These are phyloP conservation scores for Kwoniella pini DNA, from an alignment of 768 basidiomycete species.

Conservation along the genomic window DNA sequence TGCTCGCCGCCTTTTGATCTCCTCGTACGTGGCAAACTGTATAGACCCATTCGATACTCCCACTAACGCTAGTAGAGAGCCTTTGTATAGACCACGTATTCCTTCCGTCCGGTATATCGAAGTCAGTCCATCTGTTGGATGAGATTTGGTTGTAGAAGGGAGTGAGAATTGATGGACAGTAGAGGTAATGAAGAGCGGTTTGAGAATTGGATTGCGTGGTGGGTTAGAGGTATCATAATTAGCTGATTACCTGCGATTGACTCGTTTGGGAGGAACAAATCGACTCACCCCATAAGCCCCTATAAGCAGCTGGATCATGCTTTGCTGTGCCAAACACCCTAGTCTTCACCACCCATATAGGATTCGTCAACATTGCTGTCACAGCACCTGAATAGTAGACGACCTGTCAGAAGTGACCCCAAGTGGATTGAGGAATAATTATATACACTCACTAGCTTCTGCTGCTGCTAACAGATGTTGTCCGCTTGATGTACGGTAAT, in stretches of 20 bases:
- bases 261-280: too few relatives aligned
- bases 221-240: too few relatives aligned
- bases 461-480: slow-evolving; percentile 87
- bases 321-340: slow-evolving; percentile 85
- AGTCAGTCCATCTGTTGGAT: slow-evolving; percentile 66
- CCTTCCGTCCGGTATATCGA: slow-evolving; percentile 75
- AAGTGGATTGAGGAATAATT: not conserved
- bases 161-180: too few relatives aligned
- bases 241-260: too few relatives aligned
- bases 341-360: slow-evolving; percentile 96
- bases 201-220: too few relatives aligned
- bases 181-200: too few relatives aligned
- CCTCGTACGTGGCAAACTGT: slow-evolving; percentile 95
- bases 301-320: slow-evolving; percentile 71
- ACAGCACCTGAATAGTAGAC: slow-evolving; percentile 67
- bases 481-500: slow-evolving; percentile 68
- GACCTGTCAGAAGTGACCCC: not conserved
- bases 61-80: slow-evolving; percentile 81
- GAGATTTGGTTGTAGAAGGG: too few relatives aligned
- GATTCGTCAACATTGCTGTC: slow-evolving; percentile 93
- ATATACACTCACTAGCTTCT: slow-evolving; percentile 79
- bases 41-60: slow-evolving; percentile 93
- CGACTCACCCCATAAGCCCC: slow-evolving; percentile 72
- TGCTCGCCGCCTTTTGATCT: slow-evolving; percentile 87
- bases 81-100: slow-evolving; percentile 75